Conservation (phyloP, 169 alveolate genomes). For the Plasmodium inui region DNA sequence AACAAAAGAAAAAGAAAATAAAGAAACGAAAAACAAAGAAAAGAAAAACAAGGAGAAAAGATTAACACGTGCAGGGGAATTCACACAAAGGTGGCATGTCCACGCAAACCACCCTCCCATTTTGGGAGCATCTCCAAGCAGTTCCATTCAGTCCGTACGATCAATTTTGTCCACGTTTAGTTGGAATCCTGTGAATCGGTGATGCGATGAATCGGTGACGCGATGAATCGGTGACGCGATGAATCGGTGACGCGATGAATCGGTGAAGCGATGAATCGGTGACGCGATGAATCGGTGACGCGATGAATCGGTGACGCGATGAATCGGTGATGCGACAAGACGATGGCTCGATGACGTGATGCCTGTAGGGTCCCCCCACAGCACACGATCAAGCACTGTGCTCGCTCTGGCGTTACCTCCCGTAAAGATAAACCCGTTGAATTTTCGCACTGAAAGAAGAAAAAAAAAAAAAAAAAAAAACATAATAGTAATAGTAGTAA, state of each 20-base stretch:
- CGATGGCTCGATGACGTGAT: not conserved
- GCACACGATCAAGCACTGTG: not conserved
- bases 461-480: slow-evolving; percentile 25
- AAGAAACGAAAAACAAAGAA: not conserved
- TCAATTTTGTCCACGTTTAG: slow-evolving; percentile 27
- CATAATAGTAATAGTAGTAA: not conserved
- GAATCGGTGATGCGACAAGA: not conserved
- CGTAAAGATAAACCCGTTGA: slow-evolving; percentile 26
- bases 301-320: not conserved
- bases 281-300: not conserved
- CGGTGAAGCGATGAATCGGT: not conserved
- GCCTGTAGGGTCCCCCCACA: not conserved
- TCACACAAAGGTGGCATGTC: not conserved
- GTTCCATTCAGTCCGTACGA: not conserved
- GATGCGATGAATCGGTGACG: not conserved
- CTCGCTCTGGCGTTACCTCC: slow-evolving; percentile 14
- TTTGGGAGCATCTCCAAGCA: not conserved
- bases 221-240: not conserved
- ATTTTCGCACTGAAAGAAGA: slow-evolving; percentile 12
- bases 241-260: no score
- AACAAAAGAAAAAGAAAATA: not conserved
- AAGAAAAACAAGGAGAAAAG: not conserved
- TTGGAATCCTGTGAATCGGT: slow-evolving; percentile 32
- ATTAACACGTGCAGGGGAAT: not conserved
- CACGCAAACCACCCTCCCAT: not conserved